Base-by-base conservation (phyloP, 257 asterid genomes). In the Solanum clarkiae region DNA sequence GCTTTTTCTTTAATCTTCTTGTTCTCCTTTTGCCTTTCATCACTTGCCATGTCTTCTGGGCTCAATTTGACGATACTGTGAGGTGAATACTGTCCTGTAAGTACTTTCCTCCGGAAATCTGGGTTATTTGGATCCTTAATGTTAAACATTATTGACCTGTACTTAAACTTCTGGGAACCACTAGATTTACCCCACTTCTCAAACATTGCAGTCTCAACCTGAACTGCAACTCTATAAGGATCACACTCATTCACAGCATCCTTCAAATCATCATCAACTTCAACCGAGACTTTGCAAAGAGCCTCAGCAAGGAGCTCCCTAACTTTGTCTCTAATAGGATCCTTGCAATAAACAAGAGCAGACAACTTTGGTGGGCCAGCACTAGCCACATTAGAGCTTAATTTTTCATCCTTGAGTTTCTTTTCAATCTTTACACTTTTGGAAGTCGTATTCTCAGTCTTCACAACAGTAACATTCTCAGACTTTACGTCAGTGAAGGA, bases 31-130 rank as follows among this genome's bases (percentile, higher is more conserved):
- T 94, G 91, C 72, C 98, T 90, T 66, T 88, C 95, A 29, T 96
- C 98, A 45, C 99, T 95, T 10, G 99, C 99, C 99, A 95, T 97
- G 53, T 97, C 92, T 36, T 93, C 98, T 0, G 98, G 94, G 0
- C 92, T 91, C 89, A 96, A 86, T 3, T 92, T 90, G 0, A 88
- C 87, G 79, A 96, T 55, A 11, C 65, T 75, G 5, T 80, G 85
- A 1, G 98, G 96, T 72, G 88, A 90, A 59, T 91, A 86, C 24
- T 92, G 91, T 20, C 98, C 98, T 0, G 90, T 83, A 51, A 96
- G 92, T 32, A 96, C 94, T 83, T 92, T 94, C 82, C 99, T 89
- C 11, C 99, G 89, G 60, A 95, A 90, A 87, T 92, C 91, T 14
- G 91, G 94, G 85, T 92, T 92, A 4, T 88, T 89, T 32, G 88